Percentiles rank a stretch among this genome's conserved stretches.
Conservation (phyloP, 768 basidiomycete genomes). For the Russula griseocarnosa region DNA sequence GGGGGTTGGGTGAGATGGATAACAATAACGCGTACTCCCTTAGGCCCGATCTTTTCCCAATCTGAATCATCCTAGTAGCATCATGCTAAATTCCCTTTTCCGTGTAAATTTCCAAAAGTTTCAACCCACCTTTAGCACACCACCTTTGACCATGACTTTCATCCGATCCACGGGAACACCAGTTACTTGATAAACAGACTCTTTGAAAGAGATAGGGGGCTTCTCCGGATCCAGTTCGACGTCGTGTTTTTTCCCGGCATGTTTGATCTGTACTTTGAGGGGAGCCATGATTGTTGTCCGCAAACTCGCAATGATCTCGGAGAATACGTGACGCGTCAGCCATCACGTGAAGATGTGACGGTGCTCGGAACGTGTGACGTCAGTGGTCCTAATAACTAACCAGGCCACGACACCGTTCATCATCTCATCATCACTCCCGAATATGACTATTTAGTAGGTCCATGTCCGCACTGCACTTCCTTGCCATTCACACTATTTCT, state of each 20-base stretch:
- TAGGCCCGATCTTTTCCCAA: constrained; percentile 80
- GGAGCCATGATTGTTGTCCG: constrained; percentile 50
- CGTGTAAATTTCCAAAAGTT: neutral
- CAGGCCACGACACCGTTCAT: neutral
- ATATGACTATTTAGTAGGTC: constrained; percentile 50
- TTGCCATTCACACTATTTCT: neutral
- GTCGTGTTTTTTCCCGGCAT: constrained; percentile 75
- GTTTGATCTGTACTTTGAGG: constrained; percentile 79
- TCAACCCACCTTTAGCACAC: constrained; percentile 72
- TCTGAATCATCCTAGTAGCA: constrained; percentile 71
- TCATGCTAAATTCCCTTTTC: neutral
- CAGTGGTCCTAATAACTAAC: too few species aligned
- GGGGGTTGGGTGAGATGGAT: neutral
- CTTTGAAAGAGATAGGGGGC: constrained; percentile 73
- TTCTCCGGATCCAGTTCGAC: constrained; percentile 69
- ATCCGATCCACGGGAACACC: constrained; percentile 88
- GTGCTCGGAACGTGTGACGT: constrained; percentile 8
- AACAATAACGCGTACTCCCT: constrained; percentile 51
- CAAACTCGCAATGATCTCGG: neutral
- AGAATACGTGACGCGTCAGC: constrained; percentile 16
- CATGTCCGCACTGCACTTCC: neutral
- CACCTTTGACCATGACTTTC: constrained; percentile 97
- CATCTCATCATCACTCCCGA: constrained; percentile 14
- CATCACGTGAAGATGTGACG: constrained; percentile 19
- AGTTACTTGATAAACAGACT: constrained; percentile 72